Base-by-base conservation (phyloP, 495 filamentous ascomycete species). In the Talaromyces borbonicus region DNA sequence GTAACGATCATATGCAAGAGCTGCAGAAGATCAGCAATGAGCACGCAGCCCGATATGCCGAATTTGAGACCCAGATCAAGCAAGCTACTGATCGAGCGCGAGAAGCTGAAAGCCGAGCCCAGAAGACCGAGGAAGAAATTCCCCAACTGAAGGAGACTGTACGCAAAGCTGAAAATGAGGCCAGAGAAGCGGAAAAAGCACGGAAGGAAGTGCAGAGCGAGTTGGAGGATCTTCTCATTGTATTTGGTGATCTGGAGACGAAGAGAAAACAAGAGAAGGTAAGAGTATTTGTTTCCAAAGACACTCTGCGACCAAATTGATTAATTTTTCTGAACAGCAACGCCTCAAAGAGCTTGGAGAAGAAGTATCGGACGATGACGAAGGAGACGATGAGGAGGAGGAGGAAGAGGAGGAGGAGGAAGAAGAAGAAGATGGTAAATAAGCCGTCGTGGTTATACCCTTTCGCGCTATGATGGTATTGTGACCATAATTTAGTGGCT, bases 181-280 rank as follows among this genome's bases (percentile, higher is more conserved):
- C 54, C 27, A 66, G 67, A 27, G 62, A 74, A 47, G 83, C 79
- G 54, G 83, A 87, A 55, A 76, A 80, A 52, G 77, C 83, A 50
- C 75, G 75, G 37, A 68, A 75, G 45, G 64, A 77, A 16, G 73
- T 72, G 18, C 85, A 90, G 55, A 64, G 69, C 12, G 87, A 92
- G 57, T 64, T 90, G 24, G 87, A 94, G 52, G 87, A 94, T 61
- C 68, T 94, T 53, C 65, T 94, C 29, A 84, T 92, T 69, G 80
- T 94, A 25, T 84, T 94, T 60, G 83, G 77, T n/a, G 87, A 94
- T 55, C 53, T 92, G n/a, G 87, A 94, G 60, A 83, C 89, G 40
- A 93, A 90, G 70, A 71, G 82, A 48, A 68, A 73, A 8, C 78
- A 78, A 47, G 88, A 92, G 55, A 92, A 89, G 78, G 85, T 87